phyloP scores from a whole-genome alignment of 768 basidiomycete genomes.

The Thelephora aurantiotincta region DNA sequence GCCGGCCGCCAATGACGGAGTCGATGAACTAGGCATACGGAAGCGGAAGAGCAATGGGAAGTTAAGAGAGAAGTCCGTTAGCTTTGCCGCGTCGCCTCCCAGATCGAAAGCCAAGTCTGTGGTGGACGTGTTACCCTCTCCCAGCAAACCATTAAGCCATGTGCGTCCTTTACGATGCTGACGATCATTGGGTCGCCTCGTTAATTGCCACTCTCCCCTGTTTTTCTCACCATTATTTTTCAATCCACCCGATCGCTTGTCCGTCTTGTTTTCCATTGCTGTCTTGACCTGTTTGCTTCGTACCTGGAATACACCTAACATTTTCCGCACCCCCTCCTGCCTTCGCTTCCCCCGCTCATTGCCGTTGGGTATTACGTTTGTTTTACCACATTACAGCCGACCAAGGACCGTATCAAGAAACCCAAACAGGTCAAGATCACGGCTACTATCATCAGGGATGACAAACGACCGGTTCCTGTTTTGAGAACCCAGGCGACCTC shows the following conservation, averaged over 20 bases:
- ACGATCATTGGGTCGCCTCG: constrained; percentile 1
- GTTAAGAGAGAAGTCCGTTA: constrained; percentile 26
- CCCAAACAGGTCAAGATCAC: constrained; percentile 34
- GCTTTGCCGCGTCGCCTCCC: not conserved
- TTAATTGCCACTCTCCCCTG: constrained; percentile 5
- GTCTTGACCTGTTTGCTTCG: constrained; percentile 12
- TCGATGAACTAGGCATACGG: constrained; percentile 26
- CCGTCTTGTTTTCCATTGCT: constrained; percentile 13
- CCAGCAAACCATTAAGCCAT: constrained; percentile 61
- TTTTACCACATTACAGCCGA: constrained; percentile 35
- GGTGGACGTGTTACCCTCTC: constrained; percentile 22
- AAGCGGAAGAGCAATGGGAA: constrained; percentile 20
- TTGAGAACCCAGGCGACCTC: too few species aligned
- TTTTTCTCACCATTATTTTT: constrained; percentile 11
- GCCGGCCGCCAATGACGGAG: constrained; percentile 10
- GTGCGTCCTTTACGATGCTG: constrained; percentile 71
- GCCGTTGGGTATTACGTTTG: constrained; percentile 2
- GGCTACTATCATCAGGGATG: not conserved
- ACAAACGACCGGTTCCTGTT: too few species aligned
- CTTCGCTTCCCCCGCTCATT: constrained; percentile 4
- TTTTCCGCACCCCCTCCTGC: constrained; percentile 13
- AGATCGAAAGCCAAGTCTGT: too few species aligned
- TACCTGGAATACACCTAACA: constrained; percentile 12
- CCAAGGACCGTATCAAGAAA: constrained; percentile 59
- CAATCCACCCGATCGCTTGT: constrained; percentile 11